Conservation (phyloP, 805 yeast genomes). For the Lachancea waltii region DNA sequence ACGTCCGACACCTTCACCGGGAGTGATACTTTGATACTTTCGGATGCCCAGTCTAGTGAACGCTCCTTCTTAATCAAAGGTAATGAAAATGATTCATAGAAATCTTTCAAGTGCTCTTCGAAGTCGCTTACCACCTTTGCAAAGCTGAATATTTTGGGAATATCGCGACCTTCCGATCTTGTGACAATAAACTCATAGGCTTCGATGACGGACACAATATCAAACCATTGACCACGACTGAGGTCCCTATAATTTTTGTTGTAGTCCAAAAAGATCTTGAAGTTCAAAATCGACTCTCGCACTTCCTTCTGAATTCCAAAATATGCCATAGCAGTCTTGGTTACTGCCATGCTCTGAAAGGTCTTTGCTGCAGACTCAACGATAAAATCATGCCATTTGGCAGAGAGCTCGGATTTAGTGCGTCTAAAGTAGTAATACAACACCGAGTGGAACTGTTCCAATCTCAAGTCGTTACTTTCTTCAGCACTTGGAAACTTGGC, state of each 20-base stretch:
- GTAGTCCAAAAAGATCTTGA: conserved; percentile 39
- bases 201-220: conserved; percentile 33
- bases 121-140: conserved; percentile 11
- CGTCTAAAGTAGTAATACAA: conserved; percentile 26
- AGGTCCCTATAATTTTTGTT: conserved; percentile 34
- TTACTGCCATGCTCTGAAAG: conserved; percentile 38
- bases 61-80: conserved; percentile 15
- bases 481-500: conserved; percentile 42
- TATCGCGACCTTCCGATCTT: conserved; percentile 10
- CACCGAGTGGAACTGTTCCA: conserved; percentile 30
- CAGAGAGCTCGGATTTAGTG: conserved; percentile 8
- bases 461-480: conserved; percentile 25
- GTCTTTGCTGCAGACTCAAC: conserved; percentile 37
- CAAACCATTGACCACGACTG: conserved; percentile 32
- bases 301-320: conserved; percentile 19
- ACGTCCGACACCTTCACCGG: conserved; percentile 17
- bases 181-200: conserved; percentile 21
- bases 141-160: conserved; percentile 16
- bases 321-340: conserved; percentile 34
- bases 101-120: conserved; percentile 9
- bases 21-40: conserved; percentile 13
- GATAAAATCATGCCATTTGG: conserved; percentile 25
- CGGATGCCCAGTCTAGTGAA: conserved; percentile 20
- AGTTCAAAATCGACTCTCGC: conserved; percentile 26
- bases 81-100: conserved; percentile 19